A percentile compares a stretch with the other conserved stretches of the same genome.
Conservation (phyloP, 2,329 filamentous ascomycete genomes). For the Fusarium sp. region DNA sequence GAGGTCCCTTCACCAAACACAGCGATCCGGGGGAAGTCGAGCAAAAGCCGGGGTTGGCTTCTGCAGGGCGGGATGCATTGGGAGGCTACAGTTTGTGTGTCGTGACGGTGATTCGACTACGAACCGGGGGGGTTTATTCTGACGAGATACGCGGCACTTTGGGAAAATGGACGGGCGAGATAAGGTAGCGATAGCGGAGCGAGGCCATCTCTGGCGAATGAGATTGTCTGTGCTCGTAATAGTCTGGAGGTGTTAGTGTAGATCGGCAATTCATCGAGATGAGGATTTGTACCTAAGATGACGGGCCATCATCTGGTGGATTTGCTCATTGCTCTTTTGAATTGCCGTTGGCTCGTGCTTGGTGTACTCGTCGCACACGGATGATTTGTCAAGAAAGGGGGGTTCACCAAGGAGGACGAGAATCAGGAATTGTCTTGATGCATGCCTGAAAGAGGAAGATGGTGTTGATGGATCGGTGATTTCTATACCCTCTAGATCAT, state of each 20-base stretch:
- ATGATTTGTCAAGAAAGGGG: neutral
- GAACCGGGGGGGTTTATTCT: conserved; percentile 20
- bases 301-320: neutral
- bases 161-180: conserved; percentile 6
- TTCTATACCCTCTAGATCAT: conserved; percentile 29
- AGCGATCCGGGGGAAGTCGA: conserved; percentile 14
- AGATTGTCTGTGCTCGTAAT: conserved; percentile 30
- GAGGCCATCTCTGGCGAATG: conserved; percentile 24
- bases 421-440: conserved; percentile 13
- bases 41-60: conserved; percentile 22
- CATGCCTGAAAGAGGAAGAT: conserved; percentile 11
- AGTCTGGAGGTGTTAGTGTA: conserved; percentile 10
- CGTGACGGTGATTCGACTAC: conserved; percentile 14
- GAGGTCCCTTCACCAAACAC: conserved; percentile 21
- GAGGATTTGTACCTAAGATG: conserved; percentile 7
- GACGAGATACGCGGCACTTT: conserved; percentile 17
- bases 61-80: conserved; percentile 25
- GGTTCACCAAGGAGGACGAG: conserved; percentile 1
- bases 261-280: conserved; percentile 37
- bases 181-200: conserved; percentile 24
- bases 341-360: conserved; percentile 25
- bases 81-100: neutral
- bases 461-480: conserved; percentile 10
- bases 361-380: conserved; percentile 22
- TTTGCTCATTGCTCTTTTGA: neutral